Percentiles rank a stretch among this genome's conserved stretches.
These are phyloP conservation scores for Cerrena zonata DNA, from an alignment of 1,284 basidiomycete genomes.

Conservation along the genomic window DNA sequence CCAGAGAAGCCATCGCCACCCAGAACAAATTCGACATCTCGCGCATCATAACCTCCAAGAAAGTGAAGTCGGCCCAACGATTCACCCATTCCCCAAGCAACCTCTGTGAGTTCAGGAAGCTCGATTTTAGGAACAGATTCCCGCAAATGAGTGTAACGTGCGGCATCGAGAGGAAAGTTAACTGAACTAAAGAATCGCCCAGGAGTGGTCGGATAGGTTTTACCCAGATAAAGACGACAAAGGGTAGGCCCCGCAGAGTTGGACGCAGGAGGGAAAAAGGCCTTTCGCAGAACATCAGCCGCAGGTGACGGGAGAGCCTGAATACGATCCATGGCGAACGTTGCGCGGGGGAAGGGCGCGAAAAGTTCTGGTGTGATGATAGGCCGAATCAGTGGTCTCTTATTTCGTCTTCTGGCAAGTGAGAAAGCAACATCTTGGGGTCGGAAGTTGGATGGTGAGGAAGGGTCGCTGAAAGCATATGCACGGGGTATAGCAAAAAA, in stretches of 20 bases:
- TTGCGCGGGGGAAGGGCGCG: neutral
- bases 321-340: slow-evolving; percentile 11
- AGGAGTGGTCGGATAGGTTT: slow-evolving; percentile 3
- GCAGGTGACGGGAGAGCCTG: neutral
- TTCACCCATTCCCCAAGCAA: slow-evolving; percentile 28
- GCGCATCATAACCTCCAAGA: slow-evolving; percentile 22
- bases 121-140: neutral
- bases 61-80: slow-evolving; percentile 26
- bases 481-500: slow-evolving; percentile 16
- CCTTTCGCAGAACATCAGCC: neutral
- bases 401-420: neutral
- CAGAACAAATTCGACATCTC: slow-evolving; percentile 31
- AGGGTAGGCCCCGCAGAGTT: slow-evolving; percentile 5
- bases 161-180: slow-evolving; percentile 19
- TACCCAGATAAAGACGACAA: slow-evolving; percentile 19
- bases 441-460: neutral
- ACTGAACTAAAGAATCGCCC: slow-evolving; percentile 16
- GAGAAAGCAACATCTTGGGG: neutral
- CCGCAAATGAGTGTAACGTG: slow-evolving; percentile 15
- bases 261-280: neutral
- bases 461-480: slow-evolving; percentile 14
- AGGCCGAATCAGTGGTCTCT: neutral
- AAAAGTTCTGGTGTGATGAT: neutral
- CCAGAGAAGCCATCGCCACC: slow-evolving; percentile 19
- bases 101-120: slow-evolving; percentile 14